Evolutionary conservation across 805 yeast species (phyloP).

Genomic region (Starmerella scarabaei): DNA sequence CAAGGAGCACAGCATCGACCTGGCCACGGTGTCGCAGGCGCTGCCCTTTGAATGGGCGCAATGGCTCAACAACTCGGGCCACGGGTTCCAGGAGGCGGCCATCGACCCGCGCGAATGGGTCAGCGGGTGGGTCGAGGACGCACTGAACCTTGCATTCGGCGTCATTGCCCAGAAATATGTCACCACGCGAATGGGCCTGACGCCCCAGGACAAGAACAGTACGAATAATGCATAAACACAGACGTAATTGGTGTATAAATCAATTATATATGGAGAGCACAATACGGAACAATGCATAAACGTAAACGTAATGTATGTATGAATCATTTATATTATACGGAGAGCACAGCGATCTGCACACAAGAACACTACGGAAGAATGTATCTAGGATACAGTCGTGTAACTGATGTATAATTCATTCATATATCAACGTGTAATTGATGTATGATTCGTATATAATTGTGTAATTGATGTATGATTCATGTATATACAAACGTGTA

Average conservation of each 20-base stretch:
- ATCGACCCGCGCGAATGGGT: constrained; percentile 78
- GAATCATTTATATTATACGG: too few species aligned
- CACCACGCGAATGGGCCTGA: constrained; percentile 69
- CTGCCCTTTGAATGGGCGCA: constrained; percentile 82
- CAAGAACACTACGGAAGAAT: too few species aligned
- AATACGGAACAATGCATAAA: too few species aligned
- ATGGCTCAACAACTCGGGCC: constrained; percentile 55
- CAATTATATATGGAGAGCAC: not conserved
- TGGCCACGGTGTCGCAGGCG: constrained; percentile 72
- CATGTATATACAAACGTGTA: too few species aligned
- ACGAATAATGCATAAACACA: too few species aligned
- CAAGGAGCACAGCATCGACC: constrained; percentile 58
- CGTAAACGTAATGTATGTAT: too few species aligned
- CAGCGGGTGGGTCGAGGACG: constrained; percentile 63
- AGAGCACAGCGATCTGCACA: too few species aligned
- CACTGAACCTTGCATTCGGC: constrained; percentile 68
- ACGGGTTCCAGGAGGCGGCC: constrained; percentile 32
- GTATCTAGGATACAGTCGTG: too few species aligned
- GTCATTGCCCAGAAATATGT: constrained; percentile 84
- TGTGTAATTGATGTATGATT: too few species aligned
- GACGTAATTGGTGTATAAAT: not conserved
- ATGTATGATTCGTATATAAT: too few species aligned
- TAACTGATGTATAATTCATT: too few species aligned
- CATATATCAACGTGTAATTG: too few species aligned
- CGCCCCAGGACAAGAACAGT: not conserved